Conservation (phyloP, 164 flowering plant genomes). For the Annona squamosa region DNA sequence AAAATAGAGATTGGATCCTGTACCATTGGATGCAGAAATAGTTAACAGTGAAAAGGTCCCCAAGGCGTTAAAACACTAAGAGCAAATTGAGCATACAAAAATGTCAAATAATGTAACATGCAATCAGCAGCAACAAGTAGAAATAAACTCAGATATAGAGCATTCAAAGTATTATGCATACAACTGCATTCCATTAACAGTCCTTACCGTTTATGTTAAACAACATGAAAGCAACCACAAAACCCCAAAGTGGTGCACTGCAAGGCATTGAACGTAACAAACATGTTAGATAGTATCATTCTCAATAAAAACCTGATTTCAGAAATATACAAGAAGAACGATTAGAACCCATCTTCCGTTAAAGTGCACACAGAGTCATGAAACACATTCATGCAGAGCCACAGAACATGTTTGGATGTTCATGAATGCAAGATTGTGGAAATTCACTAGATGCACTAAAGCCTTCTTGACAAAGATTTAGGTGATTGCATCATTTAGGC, state of each 20-base stretch:
- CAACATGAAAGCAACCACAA: slow-evolving; percentile 92
- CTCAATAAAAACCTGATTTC: not conserved
- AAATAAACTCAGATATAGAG: not conserved
- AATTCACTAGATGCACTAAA: no score
- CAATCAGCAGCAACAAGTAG: not conserved
- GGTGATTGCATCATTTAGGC: no score
- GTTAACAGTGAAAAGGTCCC: not conserved
- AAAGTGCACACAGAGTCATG: no score
- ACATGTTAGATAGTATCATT: slow-evolving; percentile 6
- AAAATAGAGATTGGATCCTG: slow-evolving; percentile 97
- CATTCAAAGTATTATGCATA: not conserved
- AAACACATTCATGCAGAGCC: no score
- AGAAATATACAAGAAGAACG: not conserved
- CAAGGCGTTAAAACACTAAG: no score
- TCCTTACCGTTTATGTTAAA: slow-evolving; percentile 77
- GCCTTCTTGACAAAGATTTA: no score
- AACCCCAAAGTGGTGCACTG: slow-evolving; percentile 98
- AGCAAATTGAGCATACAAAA: not conserved
- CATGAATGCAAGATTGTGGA: no score
- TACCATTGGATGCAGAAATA: slow-evolving; percentile 9
- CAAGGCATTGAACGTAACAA: slow-evolving; percentile 23
- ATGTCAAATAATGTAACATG: not conserved
- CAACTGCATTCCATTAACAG: not conserved
- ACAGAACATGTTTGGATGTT: no score
- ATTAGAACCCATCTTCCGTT: no score